Percentiles rank a stretch among this genome's conserved stretches.
Evolutionary conservation across 768 basidiomycete genomes (phyloP).

Genomic region (Galerina marginata): DNA sequence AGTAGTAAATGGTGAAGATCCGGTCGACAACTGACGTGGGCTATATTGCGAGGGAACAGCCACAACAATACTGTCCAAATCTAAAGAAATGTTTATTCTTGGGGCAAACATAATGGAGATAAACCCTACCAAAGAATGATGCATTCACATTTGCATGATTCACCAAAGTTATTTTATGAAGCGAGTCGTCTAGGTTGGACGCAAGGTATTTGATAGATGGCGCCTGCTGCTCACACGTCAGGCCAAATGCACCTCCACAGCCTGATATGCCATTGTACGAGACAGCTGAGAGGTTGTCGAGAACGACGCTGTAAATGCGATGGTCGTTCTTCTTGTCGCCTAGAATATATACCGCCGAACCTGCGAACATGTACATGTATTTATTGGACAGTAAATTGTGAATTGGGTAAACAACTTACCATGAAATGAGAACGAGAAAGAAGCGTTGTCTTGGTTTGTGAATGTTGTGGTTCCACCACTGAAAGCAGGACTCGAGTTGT

Average conservation of each 20-base stretch:
- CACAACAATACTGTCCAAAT: conserved; percentile 51
- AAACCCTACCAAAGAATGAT: conserved; percentile 47
- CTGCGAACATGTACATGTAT: conserved; percentile 23
- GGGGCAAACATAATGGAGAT: neutral
- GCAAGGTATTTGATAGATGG: conserved; percentile 49
- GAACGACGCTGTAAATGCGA: conserved; percentile 44
- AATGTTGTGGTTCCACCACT: conserved; percentile 50
- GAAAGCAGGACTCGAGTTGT: conserved; percentile 48
- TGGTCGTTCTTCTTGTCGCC: conserved; percentile 59
- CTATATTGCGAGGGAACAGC: conserved; percentile 47
- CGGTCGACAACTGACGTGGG: conserved; percentile 35
- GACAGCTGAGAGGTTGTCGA: conserved; percentile 42
- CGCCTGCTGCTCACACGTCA: conserved; percentile 51
- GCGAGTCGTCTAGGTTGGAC: conserved; percentile 42
- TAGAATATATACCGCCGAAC: conserved; percentile 49
- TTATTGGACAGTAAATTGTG: neutral
- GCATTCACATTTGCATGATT: conserved; percentile 48
- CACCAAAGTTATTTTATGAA: conserved; percentile 42
- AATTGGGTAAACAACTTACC: conserved; percentile 30
- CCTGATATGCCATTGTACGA: conserved; percentile 47
- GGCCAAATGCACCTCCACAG: conserved; percentile 50
- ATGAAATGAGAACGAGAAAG: conserved; percentile 45
- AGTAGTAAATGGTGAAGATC: conserved; percentile 27
- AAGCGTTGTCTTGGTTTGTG: conserved; percentile 46
- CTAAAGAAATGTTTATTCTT: conserved; percentile 22